Conservation (phyloP, 2,329 filamentous ascomycete species). For the Penicillium griseofulvum region DNA sequence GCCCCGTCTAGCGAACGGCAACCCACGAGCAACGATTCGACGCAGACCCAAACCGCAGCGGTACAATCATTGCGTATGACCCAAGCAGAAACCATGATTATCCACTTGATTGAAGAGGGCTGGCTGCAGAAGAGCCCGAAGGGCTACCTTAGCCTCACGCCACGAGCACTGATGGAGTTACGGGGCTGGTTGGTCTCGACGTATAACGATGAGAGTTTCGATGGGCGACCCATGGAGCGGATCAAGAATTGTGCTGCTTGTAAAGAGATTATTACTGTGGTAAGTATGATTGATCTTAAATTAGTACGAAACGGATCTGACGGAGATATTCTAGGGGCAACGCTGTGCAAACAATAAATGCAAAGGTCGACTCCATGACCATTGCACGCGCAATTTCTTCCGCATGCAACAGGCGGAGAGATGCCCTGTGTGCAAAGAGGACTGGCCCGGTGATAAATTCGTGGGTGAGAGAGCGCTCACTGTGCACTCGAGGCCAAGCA, state of each 20-base stretch:
- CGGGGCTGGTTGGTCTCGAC: slow-evolving; percentile 79
- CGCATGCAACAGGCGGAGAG: slow-evolving; percentile 59
- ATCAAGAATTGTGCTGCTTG: slow-evolving; percentile 89
- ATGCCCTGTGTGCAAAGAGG: slow-evolving; percentile 60
- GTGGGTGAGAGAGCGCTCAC: slow-evolving; percentile 53
- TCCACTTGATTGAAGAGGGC: slow-evolving; percentile 68
- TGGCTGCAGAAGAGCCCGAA: slow-evolving; percentile 76
- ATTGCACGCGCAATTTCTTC: slow-evolving; percentile 73
- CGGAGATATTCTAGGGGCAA: slow-evolving; percentile 55
- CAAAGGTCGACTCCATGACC: slow-evolving; percentile 68
- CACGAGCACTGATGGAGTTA: slow-evolving; percentile 80
- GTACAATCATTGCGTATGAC: slow-evolving; percentile 65
- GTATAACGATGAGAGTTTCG: slow-evolving; percentile 74
- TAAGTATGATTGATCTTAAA: slow-evolving; percentile 31
- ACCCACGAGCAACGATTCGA: slow-evolving; percentile 44
- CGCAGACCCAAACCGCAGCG: slow-evolving; percentile 33
- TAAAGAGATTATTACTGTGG: slow-evolving; percentile 79
- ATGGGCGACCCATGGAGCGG: slow-evolving; percentile 57
- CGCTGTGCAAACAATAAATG: slow-evolving; percentile 70
- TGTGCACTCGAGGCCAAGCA: slow-evolving; percentile 5
- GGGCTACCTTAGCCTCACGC: slow-evolving; percentile 72
- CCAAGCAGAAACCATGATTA: slow-evolving; percentile 72
- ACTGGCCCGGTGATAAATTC: slow-evolving; percentile 52
- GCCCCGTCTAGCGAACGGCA: slow-evolving; percentile 35
- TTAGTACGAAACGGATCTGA: slow-evolving; percentile 2